Evolutionary conservation across 1,284 basidiomycete species (phyloP).

Genomic region (Moniliophthora roreri): DNA sequence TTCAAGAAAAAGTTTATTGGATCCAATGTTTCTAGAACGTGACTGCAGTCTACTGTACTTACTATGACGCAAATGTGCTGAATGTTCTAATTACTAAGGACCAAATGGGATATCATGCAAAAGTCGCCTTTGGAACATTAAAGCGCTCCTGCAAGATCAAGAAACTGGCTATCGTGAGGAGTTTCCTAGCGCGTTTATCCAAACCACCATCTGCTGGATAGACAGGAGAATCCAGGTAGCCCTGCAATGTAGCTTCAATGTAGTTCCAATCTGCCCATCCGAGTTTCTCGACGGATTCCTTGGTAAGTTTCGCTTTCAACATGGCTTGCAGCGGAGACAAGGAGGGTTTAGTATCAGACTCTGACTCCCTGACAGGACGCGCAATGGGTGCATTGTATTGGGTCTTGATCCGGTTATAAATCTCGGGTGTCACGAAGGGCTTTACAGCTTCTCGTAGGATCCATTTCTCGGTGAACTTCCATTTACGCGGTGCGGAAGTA

Average conservation of each 20-base stretch:
- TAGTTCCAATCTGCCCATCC: constrained; percentile 7
- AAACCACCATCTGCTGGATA: constrained; percentile 7
- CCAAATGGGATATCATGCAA: too few species aligned
- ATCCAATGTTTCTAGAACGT: constrained; percentile 54
- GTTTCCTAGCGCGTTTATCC: constrained; percentile 5
- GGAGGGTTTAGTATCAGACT: too few species aligned
- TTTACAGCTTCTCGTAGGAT: constrained; percentile 19
- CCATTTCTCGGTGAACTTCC: constrained; percentile 22
- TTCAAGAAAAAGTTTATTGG: constrained; percentile 77
- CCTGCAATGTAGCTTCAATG: background rate
- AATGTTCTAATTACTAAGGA: too few species aligned
- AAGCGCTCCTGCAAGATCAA: constrained; percentile 6
- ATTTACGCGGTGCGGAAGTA: constrained; percentile 6
- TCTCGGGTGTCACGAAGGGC: constrained; percentile 19
- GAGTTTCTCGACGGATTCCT: background rate
- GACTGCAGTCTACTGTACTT: too few species aligned
- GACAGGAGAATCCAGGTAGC: background rate
- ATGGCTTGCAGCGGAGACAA: background rate
- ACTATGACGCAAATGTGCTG: too few species aligned
- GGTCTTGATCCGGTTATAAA: constrained; percentile 16
- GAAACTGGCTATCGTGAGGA: constrained; percentile 7
- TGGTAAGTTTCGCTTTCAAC: constrained; percentile 4
- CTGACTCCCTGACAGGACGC: background rate
- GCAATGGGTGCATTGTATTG: constrained; percentile 19
- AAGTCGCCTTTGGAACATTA: constrained; percentile 3